Evolutionary conservation across 108 stramenopile species (phyloP), one percentile per base, ranked within the genome.

Genomic region (Seminavis robusta): DNA sequence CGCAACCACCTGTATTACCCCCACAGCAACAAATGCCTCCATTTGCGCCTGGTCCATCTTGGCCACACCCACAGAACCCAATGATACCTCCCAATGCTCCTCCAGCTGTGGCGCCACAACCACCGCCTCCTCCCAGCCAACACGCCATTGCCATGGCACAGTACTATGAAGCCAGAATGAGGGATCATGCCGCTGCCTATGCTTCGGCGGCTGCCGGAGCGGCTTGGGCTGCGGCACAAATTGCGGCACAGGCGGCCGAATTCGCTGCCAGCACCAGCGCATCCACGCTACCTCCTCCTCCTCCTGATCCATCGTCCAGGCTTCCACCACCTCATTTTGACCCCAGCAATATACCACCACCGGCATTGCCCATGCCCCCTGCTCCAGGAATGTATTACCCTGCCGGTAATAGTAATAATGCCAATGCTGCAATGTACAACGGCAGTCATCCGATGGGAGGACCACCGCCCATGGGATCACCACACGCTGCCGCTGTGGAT

Each of bases 141-240:
- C 45, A 15, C 20, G 10, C 69, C 21, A 11, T 49, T 33, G 26
- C 69, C n/a, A 25, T 76, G 34, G 34, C 67, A 40, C 81, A 83
- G 39, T 86, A 67, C 40, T 90, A 81, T 65, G 84, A 90, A 66
- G 66, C 69, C 16, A 80, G 72, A 37, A 90, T 90, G 88, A 67
- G 83, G 59, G 88, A 86, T 45, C 84, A 86, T 57, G 88, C 88
- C 0, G 80, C 79, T 51, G 84, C 84, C 34, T 90, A 84, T 71
- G 88, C 88, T 10, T 76, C 74, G 50, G 88, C 88, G 24, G 90
- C 90, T n/a, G 86, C 86, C 17, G 84, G 77, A 20, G 90, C 90
- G 3, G 86, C 90, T 17, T 80, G 66, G 70, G 84, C 79, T 26
- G 84, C 86, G 3, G 89, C 89, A 1, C 80, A 71, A 52, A 79